Conservation (phyloP, 176 grass and related monocot genomes). For the Eremochloa ophiuroides region DNA sequence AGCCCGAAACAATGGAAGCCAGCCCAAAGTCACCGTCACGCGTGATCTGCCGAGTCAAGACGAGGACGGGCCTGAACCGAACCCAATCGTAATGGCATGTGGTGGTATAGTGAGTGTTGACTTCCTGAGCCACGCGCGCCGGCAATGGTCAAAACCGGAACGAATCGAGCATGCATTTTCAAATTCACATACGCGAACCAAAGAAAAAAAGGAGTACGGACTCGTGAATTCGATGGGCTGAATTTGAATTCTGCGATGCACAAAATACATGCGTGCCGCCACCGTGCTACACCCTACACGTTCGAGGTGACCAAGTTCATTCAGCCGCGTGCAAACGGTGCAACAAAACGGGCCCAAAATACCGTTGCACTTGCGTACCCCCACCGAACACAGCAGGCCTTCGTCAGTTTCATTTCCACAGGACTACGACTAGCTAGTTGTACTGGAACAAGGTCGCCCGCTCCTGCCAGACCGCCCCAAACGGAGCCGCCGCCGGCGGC, state of each 20-base stretch:
- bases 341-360: conserved; percentile 25
- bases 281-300: not conserved
- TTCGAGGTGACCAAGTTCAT: not conserved
- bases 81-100: no score
- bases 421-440: conserved; percentile 26
- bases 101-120: no score
- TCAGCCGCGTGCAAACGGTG: conserved; percentile 11
- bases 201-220: no score
- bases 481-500: conserved; percentile 15
- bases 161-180: no score
- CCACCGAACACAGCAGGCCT: not conserved
- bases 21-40: no score
- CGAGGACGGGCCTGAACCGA: no score
- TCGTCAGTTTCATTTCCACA: no score
- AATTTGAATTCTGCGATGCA: not conserved
- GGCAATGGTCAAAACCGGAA: no score
- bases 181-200: no score
- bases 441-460: conserved; percentile 34
- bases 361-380: conserved; percentile 9
- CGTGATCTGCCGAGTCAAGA: no score
- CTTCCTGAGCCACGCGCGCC: no score
- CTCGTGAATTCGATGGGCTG: not conserved
- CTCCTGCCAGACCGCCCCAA: conserved; percentile 43
- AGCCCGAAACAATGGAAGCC: no score
- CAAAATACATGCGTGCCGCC: not conserved